Conservation (phyloP, 2,329 filamentous ascomycete genomes). For the Corynespora cassiicola region DNA sequence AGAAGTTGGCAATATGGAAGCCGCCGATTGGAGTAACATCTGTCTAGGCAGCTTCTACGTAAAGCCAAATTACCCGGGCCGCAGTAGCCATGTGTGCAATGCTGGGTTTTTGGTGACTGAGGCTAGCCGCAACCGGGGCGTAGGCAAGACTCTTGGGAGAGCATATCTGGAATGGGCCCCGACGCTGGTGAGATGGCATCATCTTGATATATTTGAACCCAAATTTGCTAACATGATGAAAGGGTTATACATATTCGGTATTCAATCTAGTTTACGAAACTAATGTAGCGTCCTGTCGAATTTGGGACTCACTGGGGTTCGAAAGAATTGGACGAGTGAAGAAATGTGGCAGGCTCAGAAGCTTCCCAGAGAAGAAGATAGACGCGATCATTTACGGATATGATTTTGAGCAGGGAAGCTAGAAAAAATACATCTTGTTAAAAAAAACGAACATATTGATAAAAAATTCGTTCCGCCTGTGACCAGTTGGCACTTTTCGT, state of each 20-base stretch:
- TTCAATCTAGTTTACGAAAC: conserved; percentile 92
- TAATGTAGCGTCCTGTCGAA: conserved; percentile 81
- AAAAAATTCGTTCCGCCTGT: too few relatives aligned
- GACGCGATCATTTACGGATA: conserved; percentile 61
- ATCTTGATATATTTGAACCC: background rate
- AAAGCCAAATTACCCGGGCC: conserved; percentile 87
- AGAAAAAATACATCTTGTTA: too few relatives aligned
- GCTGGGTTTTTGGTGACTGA: conserved; percentile 51
- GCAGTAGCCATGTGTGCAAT: conserved; percentile 84
- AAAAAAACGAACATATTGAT: too few relatives aligned
- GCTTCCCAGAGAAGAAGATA: conserved; percentile 43
- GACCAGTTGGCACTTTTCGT: too few relatives aligned
- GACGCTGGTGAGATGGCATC: conserved; percentile 32
- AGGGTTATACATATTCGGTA: conserved; percentile 84
- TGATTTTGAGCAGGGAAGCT: conserved; percentile 57
- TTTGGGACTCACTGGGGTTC: conserved; percentile 87
- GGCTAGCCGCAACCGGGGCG: conserved; percentile 46
- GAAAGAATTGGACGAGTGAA: conserved; percentile 80
- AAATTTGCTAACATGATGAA: too few relatives aligned
- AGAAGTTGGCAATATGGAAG: conserved; percentile 49
- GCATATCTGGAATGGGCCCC: conserved; percentile 53
- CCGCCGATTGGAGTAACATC: conserved; percentile 72
- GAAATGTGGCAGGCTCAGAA: conserved; percentile 49
- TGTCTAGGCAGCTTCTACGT: conserved; percentile 79
- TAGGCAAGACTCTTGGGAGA: conserved; percentile 51